Percentiles rank a stretch among this genome's conserved stretches.
Evolutionary conservation across 2,329 filamentous ascomycete species (phyloP).

Genomic region (Aureobasidium sp.): DNA sequence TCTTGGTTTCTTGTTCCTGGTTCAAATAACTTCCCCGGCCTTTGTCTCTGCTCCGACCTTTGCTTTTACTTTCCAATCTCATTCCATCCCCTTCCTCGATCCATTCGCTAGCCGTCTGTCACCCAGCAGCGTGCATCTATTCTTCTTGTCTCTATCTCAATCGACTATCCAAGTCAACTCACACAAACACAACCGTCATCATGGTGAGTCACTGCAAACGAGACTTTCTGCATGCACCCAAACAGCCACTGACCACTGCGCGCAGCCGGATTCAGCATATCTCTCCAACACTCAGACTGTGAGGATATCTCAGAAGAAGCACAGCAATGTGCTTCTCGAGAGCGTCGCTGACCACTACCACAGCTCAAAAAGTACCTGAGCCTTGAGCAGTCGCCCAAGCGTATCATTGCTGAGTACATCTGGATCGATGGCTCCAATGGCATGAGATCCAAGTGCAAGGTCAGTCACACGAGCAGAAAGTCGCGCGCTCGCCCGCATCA

Average conservation of each 20-base stretch:
- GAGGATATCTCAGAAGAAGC: slow-evolving; percentile 22
- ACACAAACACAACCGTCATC: slow-evolving; percentile 15
- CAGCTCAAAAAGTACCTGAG: slow-evolving; percentile 87
- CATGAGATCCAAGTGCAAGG: slow-evolving; percentile 90
- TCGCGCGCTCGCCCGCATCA: neutral
- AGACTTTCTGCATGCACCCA: neutral
- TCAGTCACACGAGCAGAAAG: slow-evolving; percentile 44
- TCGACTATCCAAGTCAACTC: slow-evolving; percentile 15
- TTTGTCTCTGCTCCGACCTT: slow-evolving; percentile 4
- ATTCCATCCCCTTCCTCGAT: neutral
- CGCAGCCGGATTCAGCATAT: slow-evolving; percentile 31
- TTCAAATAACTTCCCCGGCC: slow-evolving; percentile 12
- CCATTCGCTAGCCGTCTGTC: neutral
- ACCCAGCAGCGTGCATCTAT: slow-evolving; percentile 1
- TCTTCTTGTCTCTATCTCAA: slow-evolving; percentile 3
- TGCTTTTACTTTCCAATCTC: neutral
- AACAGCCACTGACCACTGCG: neutral
- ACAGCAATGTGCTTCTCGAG: slow-evolving; percentile 10
- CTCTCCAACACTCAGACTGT: slow-evolving; percentile 42
- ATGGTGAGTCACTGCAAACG: slow-evolving; percentile 15
- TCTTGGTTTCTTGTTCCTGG: neutral
- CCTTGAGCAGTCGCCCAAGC: slow-evolving; percentile 57
- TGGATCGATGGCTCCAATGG: slow-evolving; percentile 83
- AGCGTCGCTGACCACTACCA: slow-evolving; percentile 17
- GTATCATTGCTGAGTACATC: slow-evolving; percentile 88